phyloP scores from a whole-genome alignment of 208 protist species.

The Trypanosoma rangeli region DNA sequence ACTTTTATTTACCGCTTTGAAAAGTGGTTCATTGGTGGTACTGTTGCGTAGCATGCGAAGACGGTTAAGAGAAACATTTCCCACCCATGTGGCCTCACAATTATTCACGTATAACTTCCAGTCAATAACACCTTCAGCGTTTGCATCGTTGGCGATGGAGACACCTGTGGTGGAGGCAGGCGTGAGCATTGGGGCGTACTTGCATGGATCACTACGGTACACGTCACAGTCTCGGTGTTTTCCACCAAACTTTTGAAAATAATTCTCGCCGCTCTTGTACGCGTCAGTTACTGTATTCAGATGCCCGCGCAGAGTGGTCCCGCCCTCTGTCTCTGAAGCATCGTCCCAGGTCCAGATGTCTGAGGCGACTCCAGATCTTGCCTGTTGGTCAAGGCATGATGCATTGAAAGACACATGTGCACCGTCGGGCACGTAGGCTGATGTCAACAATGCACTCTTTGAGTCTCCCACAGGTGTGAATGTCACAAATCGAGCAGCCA shows the following conservation, averaged over 20 bases:
- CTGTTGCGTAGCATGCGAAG: conserved; percentile 67
- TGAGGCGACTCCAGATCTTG: conserved; percentile 40
- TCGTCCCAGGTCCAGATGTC: conserved; percentile 62
- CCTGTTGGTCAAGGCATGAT: conserved; percentile 68
- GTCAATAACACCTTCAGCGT: conserved; percentile 34
- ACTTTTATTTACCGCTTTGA: conserved; percentile 46
- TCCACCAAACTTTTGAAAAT: conserved; percentile 90
- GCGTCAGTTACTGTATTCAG: conserved; percentile 51
- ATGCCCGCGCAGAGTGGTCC: conserved; percentile 34
- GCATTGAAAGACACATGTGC: conserved; percentile 76
- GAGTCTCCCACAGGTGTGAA: conserved; percentile 53
- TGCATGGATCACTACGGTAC: conserved; percentile 73
- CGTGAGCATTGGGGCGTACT: conserved; percentile 81
- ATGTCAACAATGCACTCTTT: conserved; percentile 41
- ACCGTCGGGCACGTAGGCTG: conserved; percentile 31
- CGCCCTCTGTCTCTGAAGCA: not conserved
- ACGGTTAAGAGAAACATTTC: conserved; percentile 59
- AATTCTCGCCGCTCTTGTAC: conserved; percentile 81
- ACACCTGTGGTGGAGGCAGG: conserved; percentile 33
- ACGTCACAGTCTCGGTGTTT: conserved; percentile 82
- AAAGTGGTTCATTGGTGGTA: conserved; percentile 51
- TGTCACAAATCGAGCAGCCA: conserved; percentile 84
- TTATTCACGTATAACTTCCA: conserved; percentile 85
- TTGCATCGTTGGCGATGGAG: conserved; percentile 4
- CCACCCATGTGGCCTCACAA: conserved; percentile 87